Percentiles rank a stretch among this genome's conserved stretches.
phyloP scores from a whole-genome alignment of 208 protist species.

The Trypanosomatidae sp. region DNA sequence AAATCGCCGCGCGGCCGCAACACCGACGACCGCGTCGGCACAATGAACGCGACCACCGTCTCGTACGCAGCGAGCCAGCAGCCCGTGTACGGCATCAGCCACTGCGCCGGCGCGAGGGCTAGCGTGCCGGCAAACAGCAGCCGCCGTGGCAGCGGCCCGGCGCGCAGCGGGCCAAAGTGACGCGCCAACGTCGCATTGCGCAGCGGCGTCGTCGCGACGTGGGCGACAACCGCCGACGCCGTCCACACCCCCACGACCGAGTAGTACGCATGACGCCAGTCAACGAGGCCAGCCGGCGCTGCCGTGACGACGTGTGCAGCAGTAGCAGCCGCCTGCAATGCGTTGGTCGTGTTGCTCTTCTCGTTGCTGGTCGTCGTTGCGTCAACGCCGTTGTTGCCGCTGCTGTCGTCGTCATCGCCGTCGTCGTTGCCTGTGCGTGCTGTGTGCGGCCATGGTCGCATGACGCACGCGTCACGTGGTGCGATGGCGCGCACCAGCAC shows the following conservation, averaged over 20 bases:
- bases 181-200: conserved; percentile 33
- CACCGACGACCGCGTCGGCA: conserved; percentile 55
- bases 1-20: conserved; percentile 38
- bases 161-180: conserved; percentile 45
- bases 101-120: conserved; percentile 13
- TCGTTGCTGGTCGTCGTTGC: too few species aligned
- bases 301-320: background rate
- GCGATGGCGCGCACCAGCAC: background rate
- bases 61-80: conserved; percentile 73
- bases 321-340: too few species aligned
- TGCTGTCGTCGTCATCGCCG: background rate
- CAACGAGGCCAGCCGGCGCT: conserved; percentile 12
- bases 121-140: conserved; percentile 18
- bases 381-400: too few species aligned
- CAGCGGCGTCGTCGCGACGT: conserved; percentile 33
- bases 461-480: too few species aligned
- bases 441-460: background rate
- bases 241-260: conserved; percentile 19
- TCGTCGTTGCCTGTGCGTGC: background rate
- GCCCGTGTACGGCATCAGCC: conserved; percentile 41
- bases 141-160: conserved; percentile 20
- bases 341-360: too few species aligned
- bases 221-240: conserved; percentile 21
- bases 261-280: conserved; percentile 71
- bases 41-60: conserved; percentile 41